phyloP scores from a whole-genome alignment of 352 stramenopile genomes.

The Pythium apleroticum region DNA sequence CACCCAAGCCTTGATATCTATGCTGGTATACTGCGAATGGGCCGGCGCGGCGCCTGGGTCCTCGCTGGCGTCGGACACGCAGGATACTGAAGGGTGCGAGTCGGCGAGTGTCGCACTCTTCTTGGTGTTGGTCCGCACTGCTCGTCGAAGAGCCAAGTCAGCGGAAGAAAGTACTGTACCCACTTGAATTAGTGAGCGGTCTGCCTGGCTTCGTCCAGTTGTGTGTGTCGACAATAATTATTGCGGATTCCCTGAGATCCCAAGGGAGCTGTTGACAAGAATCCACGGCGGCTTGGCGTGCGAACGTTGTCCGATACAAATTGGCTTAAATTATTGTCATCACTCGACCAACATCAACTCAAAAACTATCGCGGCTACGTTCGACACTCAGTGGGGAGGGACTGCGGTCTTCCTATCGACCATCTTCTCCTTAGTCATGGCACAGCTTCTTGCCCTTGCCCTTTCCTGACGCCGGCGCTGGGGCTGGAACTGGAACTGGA shows the following conservation, averaged over 20 bases:
- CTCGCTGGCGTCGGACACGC: not conserved
- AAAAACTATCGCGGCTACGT: slow-evolving; percentile 2
- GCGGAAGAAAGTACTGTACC: slow-evolving; percentile 2
- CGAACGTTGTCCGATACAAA: slow-evolving; percentile 1
- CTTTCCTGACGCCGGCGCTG: not conserved
- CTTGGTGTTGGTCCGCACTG: not conserved
- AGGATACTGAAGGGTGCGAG: not conserved
- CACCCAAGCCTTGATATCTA: not conserved
- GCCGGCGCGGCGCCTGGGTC: not conserved
- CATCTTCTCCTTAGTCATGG: slow-evolving; percentile 17
- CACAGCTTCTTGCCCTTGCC: slow-evolving; percentile 22
- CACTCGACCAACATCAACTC: slow-evolving; percentile 7
- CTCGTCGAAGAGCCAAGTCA: not conserved
- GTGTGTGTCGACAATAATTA: slow-evolving; percentile 5
- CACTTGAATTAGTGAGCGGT: slow-evolving; percentile 8
- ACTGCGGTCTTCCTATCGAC: not conserved
- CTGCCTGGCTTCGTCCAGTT: not conserved
- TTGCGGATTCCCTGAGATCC: not conserved
- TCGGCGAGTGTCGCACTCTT: slow-evolving; percentile 6
- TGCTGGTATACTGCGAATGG: not conserved
- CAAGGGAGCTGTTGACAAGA: not conserved
- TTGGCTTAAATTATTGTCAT: slow-evolving; percentile 13
- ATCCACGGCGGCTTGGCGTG: not conserved
- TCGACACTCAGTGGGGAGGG: not conserved
- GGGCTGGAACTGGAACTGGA: not conserved